Evolutionary conservation across 495 filamentous ascomycete species (phyloP).

Genomic region (Neurospora terricola): DNA sequence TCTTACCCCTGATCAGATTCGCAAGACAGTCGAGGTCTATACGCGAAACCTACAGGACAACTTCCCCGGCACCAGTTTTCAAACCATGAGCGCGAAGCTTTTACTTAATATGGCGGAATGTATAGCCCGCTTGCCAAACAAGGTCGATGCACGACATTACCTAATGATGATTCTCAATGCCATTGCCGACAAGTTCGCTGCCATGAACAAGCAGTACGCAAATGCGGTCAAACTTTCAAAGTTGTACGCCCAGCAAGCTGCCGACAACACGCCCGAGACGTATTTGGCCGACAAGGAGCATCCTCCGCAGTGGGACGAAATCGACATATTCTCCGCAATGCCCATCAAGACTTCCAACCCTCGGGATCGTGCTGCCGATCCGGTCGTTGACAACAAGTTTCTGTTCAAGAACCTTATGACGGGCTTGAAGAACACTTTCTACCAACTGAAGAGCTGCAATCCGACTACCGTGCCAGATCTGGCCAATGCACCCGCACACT

Average conservation of each 20-base stretch:
- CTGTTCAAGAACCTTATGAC: constrained; percentile 98
- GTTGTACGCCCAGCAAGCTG: constrained; percentile 52
- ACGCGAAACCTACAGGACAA: constrained; percentile 93
- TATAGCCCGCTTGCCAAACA: constrained; percentile 84
- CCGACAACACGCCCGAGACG: constrained; percentile 63
- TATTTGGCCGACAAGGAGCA: constrained; percentile 73
- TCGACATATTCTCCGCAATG: constrained; percentile 91
- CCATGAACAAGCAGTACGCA: constrained; percentile 91
- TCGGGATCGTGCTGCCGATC: constrained; percentile 80
- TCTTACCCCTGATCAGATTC: constrained; percentile 76
- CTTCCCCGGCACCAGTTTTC: constrained; percentile 95
- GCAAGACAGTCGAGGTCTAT: constrained; percentile 91
- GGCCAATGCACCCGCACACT: constrained; percentile 72
- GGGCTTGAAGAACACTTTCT: constrained; percentile 92
- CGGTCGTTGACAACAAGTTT: constrained; percentile 96
- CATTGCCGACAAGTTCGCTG: constrained; percentile 94
- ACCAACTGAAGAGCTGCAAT: constrained; percentile 88
- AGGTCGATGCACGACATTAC: constrained; percentile 88
- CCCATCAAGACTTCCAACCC: constrained; percentile 94
- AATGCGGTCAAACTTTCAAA: constrained; percentile 90
- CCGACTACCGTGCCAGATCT: constrained; percentile 56
- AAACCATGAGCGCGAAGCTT: constrained; percentile 98
- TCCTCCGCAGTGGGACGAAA: constrained; percentile 90
- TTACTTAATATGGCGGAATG: constrained; percentile 95
- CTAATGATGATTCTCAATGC: constrained; percentile 95